Evolutionary conservation across 1,284 basidiomycete species (phyloP), one percentile per base, ranked within the genome.

Genomic region (Lignosus rhinocerotis): DNA sequence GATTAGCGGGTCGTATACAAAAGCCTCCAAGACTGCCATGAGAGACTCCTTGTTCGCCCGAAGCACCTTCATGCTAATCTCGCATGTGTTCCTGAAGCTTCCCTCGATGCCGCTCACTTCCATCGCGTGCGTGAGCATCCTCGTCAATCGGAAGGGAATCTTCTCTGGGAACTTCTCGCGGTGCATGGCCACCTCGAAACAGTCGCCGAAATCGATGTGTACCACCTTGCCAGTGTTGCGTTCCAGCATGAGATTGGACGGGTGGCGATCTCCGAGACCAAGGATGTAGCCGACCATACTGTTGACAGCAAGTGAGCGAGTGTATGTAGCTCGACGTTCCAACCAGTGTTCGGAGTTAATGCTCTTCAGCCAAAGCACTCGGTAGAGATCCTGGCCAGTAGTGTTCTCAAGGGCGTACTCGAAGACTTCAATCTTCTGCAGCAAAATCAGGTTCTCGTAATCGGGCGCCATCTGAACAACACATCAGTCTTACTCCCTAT

Each of bases 91-190:
- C 69, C 93, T 87, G 84, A 96, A 99, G 68, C 94, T 97, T 39
- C 97, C 97, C 70, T 98, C 94, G 66, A 99, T 96, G 17, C 97
- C 97, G 73, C 94, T 95, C 63, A 95, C 93, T 83, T 99, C 97
- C 97, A 99, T 99, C 2, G 97, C 97, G 73, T 98, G 94, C 32
- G 95, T 97, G 58, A 99, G 82, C 97, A 99, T 99, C 65, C 97
- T 83, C 11, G 97, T 99, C 63, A 99, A 81, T 48, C 97, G 86
- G 88, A 99, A 99, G 0, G 97, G 97, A 54, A 99, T 95, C 74
- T 93, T 97, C 77, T 99, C 97, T 0, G 97, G 97, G 81, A 96
- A 99, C 78, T 99, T 99, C 76, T 98, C 94, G 66, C 96, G 88
- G 66, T 93, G 90, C 90, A 96, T 94, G 16, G 94, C 93, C 47